Evolutionary conservation across 257 asterid genomes (phyloP).

Genomic region (Petunia secreta): DNA sequence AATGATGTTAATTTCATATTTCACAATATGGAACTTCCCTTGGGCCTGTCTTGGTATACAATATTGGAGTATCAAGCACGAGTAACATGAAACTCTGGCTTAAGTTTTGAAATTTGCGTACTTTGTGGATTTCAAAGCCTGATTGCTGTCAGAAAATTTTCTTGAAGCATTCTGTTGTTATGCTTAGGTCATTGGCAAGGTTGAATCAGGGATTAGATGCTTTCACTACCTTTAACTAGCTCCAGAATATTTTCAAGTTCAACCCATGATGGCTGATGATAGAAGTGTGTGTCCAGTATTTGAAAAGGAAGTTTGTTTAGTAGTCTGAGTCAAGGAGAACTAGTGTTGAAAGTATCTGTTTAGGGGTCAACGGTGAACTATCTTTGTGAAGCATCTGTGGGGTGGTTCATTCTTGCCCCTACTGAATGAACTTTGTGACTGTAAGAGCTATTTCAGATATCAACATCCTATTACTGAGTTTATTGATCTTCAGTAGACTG

Average conservation of each 20-base stretch:
- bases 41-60: no score
- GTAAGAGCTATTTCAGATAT: background rate
- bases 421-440: background rate
- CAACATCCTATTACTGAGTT: background rate
- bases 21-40: no score
- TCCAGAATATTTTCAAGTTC: background rate
- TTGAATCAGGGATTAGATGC: background rate
- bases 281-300: background rate
- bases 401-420: background rate
- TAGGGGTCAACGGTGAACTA: background rate
- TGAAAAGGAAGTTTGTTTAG: background rate
- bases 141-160: no score
- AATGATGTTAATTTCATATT: no score
- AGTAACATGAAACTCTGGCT: no score
- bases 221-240: background rate
- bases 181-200: background rate
- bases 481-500: background rate
- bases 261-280: background rate
- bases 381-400: background rate
- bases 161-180: background rate
- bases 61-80: no score
- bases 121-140: no score
- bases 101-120: no score
- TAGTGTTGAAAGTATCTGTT: background rate
- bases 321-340: background rate